Percentiles rank a stretch among this genome's conserved stretches.
These are phyloP conservation scores for Psophocarpus tetragonolobus DNA, from an alignment of 306 rosid genomes.

Conservation along the genomic window DNA sequence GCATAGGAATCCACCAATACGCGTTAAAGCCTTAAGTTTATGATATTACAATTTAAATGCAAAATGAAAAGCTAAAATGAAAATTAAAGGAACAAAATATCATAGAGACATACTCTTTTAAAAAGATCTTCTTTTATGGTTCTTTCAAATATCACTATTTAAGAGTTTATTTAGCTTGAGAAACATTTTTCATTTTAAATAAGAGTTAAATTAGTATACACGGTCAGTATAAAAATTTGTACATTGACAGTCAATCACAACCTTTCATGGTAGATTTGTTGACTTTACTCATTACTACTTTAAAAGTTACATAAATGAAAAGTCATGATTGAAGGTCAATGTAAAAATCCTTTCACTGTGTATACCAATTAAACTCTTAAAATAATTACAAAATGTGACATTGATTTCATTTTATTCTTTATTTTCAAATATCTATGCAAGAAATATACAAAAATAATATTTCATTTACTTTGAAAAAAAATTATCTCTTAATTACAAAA, in stretches of 20 bases:
- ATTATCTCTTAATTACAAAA: too few species aligned
- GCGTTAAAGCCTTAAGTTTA: conserved; percentile 15
- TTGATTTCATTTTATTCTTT: not conserved
- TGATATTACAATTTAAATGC: not conserved
- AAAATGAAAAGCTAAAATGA: not conserved
- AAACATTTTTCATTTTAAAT: not conserved
- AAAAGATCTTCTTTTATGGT: not conserved
- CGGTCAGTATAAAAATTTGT: too few species aligned
- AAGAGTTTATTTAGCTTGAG: not conserved
- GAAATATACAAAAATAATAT: not conserved
- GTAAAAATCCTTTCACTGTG: too few species aligned
- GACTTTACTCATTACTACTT: too few species aligned
- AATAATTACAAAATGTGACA: not conserved
- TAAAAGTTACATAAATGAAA: too few species aligned
- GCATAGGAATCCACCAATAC: conserved; percentile 15
- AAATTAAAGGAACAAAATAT: conserved; percentile 1
- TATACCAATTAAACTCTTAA: too few species aligned
- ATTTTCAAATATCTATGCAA: not conserved
- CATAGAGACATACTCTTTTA: too few species aligned
- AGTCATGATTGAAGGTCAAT: too few species aligned
- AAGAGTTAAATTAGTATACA: too few species aligned
- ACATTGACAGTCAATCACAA: too few species aligned
- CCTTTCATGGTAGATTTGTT: too few species aligned
- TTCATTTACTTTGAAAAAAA: not conserved
- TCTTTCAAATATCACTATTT: not conserved